Conservation (phyloP, 2,329 filamentous ascomycete species). For the Golovinomyces cichoracearum region DNA sequence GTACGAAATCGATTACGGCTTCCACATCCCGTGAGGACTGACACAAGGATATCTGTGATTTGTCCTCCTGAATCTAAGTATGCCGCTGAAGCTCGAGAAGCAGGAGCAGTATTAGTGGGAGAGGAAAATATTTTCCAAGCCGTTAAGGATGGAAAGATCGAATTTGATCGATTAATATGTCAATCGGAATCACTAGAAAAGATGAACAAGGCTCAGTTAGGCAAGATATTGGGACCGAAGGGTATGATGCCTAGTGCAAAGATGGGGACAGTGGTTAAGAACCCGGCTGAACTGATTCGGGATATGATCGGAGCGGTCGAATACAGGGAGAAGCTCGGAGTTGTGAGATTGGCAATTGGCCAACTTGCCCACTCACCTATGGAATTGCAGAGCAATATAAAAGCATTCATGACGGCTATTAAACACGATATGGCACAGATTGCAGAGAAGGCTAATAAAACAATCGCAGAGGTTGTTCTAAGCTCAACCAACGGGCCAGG, state of each 20-base stretch:
- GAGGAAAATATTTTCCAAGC: slow-evolving; percentile 65
- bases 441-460: slow-evolving; percentile 39
- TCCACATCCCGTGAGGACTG: slow-evolving; percentile 70
- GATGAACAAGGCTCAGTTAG: slow-evolving; percentile 57
- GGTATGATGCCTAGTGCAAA: slow-evolving; percentile 83
- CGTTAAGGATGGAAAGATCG: slow-evolving; percentile 44
- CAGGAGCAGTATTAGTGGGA: slow-evolving; percentile 62
- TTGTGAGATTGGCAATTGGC: slow-evolving; percentile 70
- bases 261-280: slow-evolving; percentile 64
- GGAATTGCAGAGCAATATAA: slow-evolving; percentile 63
- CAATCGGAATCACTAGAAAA: slow-evolving; percentile 53
- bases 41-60: slow-evolving; percentile 72
- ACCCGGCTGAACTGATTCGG: slow-evolving; percentile 47
- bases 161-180: slow-evolving; percentile 75
- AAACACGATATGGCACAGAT: slow-evolving; percentile 49
- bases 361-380: slow-evolving; percentile 74
- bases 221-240: slow-evolving; percentile 59
- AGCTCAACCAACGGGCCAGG: slow-evolving; percentile 72
- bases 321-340: slow-evolving; percentile 65
- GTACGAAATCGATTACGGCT: slow-evolving; percentile 71
- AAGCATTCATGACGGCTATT: slow-evolving; percentile 44
- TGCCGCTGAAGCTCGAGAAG: slow-evolving; percentile 45
- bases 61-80: slow-evolving; percentile 55
- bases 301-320: slow-evolving; percentile 64
- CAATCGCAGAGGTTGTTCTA: slow-evolving; percentile 51